Percentiles rank a stretch among this genome's conserved stretches.
Conservation (phyloP, 257 asterid species). For the Ballota nigra region DNA sequence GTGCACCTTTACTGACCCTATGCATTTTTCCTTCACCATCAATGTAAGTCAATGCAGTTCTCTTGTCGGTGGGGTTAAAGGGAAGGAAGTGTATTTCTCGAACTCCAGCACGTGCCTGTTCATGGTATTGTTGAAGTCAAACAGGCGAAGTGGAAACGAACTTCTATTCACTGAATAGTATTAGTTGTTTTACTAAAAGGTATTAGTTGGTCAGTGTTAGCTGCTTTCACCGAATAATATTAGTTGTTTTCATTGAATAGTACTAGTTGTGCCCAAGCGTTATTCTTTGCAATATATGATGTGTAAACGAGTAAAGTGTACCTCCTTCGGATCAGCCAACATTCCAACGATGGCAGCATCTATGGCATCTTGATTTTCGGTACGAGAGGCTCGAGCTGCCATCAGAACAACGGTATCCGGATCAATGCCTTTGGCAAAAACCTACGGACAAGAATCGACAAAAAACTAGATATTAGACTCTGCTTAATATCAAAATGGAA, state of each 20-base stretch:
- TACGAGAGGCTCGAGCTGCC: constrained; percentile 97
- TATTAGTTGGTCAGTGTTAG: too few relatives aligned
- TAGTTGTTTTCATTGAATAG: too few relatives aligned
- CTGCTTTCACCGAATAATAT: too few relatives aligned
- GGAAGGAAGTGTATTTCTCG: constrained; percentile 96
- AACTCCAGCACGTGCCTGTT: constrained; percentile 94
- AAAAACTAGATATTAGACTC: background rate
- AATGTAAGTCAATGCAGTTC: constrained; percentile 90
- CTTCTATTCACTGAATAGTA: too few relatives aligned
- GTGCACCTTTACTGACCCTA: constrained; percentile 99
- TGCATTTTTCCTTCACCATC: constrained; percentile 88
- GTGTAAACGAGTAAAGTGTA: constrained; percentile 18
- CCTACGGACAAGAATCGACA: constrained; percentile 38
- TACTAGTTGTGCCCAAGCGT: too few relatives aligned
- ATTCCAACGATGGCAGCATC: constrained; percentile 93
- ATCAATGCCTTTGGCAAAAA: constrained; percentile 84
- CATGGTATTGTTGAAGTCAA: constrained; percentile 9
- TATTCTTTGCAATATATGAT: background rate
- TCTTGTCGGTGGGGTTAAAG: constrained; percentile 91
- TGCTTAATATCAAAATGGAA: background rate
- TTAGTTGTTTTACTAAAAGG: too few relatives aligned
- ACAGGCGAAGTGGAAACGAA: background rate
- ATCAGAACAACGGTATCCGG: constrained; percentile 90
- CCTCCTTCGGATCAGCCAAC: constrained; percentile 99
- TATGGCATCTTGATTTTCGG: constrained; percentile 96